Base-by-base conservation (phyloP, 2,329 filamentous ascomycete genomes). In the Exophiala lecanii-corni region DNA sequence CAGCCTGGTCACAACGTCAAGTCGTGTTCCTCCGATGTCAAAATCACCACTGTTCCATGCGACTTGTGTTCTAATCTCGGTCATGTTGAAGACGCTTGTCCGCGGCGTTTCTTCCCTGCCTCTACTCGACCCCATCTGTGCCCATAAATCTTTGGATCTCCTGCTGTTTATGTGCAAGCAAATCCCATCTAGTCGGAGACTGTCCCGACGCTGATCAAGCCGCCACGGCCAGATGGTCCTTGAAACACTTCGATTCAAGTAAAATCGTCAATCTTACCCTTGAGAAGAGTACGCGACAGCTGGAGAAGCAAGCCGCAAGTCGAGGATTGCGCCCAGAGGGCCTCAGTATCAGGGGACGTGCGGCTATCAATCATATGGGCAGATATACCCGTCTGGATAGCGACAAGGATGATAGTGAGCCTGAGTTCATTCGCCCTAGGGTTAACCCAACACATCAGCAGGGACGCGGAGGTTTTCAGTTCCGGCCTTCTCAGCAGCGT, bases 61-160 rank as follows among this genome's bases (percentile, higher is more conserved):
- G 75, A 76, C 9, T 66, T 79, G 23, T 88, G 84, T 60, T 65
- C 65, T 28, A 71, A 71, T 5, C 51, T 56, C 2, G 67, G 72
- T 6, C 84, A 88, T 54, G 53, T 72, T 6, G 83, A 86, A 57
- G 58, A 67, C 9, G 63, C 73, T 2, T 87, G 84, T 59, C 71
- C 75, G 40, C 66, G 71, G 36, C 64, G 82, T 17, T 86, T 66
- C 44, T 55, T 64, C 9, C 63, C 63, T 19, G 7, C 23, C 23
- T 7, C 55, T 55, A 23, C 44, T 50, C 15, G 21, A 5, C 43
- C 56, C 6, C 41, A 55, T 18, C 13, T 4, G 56, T 59, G 4
- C 56, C 61, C 5, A 53, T 69, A 9, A 56, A 58, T 9, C 61
- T 71, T 10, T 70, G 67, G 21, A 59, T 72, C 25, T 70, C 63